A percentile compares a stretch with the other conserved stretches of the same genome.
Evolutionary conservation across 2,329 filamentous ascomycete genomes (phyloP).

Genomic region (Pseudofabraea citricarpa): DNA sequence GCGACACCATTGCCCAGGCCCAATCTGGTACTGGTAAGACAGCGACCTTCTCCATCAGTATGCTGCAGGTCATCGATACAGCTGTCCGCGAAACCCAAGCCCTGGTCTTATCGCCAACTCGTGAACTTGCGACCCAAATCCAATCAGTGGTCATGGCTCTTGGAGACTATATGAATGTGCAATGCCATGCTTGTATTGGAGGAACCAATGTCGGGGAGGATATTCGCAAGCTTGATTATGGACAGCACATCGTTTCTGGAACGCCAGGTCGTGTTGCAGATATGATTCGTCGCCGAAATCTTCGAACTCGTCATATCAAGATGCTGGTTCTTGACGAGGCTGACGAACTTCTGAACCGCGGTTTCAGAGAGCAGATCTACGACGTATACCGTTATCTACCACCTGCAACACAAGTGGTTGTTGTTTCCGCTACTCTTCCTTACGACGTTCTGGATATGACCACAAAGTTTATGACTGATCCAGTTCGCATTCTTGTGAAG

Average conservation of each 20-base stretch:
- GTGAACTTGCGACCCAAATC: conserved; percentile 96
- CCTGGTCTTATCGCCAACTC: conserved; percentile 89
- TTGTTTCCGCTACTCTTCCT: conserved; percentile 92
- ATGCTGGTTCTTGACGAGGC: conserved; percentile 75
- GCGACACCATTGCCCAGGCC: conserved; percentile 96
- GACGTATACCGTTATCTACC: conserved; percentile 97
- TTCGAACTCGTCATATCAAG: conserved; percentile 71
- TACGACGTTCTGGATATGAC: conserved; percentile 99
- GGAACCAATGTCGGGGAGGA: conserved; percentile 98
- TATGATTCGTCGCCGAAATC: conserved; percentile 71
- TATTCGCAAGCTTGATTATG: conserved; percentile 95
- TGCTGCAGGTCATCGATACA: conserved; percentile 93
- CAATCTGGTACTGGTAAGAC: conserved; percentile 98
- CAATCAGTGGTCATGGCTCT: conserved; percentile 99
- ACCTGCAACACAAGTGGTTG: conserved; percentile 95
- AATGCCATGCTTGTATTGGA: conserved; percentile 97
- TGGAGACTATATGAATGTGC: conserved; percentile 99
- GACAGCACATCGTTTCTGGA: conserved; percentile 94
- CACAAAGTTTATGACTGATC: conserved; percentile 99
- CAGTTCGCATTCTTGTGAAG: conserved; percentile 94
- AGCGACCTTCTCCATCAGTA: conserved; percentile 92
- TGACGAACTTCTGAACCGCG: conserved; percentile 80
- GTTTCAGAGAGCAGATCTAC: conserved; percentile 98
- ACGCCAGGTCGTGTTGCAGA: conserved; percentile 94
- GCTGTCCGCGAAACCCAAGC: conserved; percentile 90